phyloP scores from a whole-genome alignment of 2,329 filamentous ascomycete species.

The Venturia carpophila region DNA sequence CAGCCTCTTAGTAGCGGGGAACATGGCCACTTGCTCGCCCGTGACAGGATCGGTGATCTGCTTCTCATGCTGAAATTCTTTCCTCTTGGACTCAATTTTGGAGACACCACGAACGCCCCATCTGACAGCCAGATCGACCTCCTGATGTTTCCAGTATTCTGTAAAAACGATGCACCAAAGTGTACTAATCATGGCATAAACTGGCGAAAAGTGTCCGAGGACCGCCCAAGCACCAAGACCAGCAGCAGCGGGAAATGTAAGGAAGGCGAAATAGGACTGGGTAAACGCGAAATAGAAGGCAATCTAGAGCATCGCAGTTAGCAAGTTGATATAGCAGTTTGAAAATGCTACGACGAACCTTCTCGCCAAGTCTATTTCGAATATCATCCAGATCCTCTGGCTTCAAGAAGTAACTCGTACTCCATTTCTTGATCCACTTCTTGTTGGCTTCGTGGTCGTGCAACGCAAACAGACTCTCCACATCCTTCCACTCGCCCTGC shows the following conservation, averaged over 20 bases:
- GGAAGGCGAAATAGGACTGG: slow-evolving; percentile 79
- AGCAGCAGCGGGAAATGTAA: slow-evolving; percentile 72
- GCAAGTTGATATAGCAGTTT: neutral
- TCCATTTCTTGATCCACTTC: slow-evolving; percentile 47
- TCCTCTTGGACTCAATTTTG: slow-evolving; percentile 66
- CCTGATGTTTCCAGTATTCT: slow-evolving; percentile 93
- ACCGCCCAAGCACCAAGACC: slow-evolving; percentile 72
- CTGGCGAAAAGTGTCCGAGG: slow-evolving; percentile 73
- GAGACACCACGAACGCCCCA: slow-evolving; percentile 87
- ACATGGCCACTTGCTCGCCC: slow-evolving; percentile 68
- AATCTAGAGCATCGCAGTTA: slow-evolving; percentile 43
- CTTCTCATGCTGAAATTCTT: slow-evolving; percentile 71
- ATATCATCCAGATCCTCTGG: slow-evolving; percentile 45
- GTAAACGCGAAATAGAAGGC: slow-evolving; percentile 95
- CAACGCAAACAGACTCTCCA: slow-evolving; percentile 43
- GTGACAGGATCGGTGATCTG: slow-evolving; percentile 72
- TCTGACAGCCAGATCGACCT: slow-evolving; percentile 73
- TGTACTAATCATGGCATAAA: slow-evolving; percentile 70
- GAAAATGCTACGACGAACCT: slow-evolving; percentile 26
- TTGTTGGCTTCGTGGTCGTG: slow-evolving; percentile 46
- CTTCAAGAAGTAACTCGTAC: slow-evolving; percentile 38
- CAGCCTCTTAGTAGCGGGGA: slow-evolving; percentile 67
- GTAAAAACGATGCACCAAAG: slow-evolving; percentile 88
- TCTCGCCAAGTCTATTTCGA: slow-evolving; percentile 43
- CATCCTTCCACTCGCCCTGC: slow-evolving; percentile 43